Conservation (phyloP, 805 yeast species). For the Sugiyamaella lignohabitans region DNA sequence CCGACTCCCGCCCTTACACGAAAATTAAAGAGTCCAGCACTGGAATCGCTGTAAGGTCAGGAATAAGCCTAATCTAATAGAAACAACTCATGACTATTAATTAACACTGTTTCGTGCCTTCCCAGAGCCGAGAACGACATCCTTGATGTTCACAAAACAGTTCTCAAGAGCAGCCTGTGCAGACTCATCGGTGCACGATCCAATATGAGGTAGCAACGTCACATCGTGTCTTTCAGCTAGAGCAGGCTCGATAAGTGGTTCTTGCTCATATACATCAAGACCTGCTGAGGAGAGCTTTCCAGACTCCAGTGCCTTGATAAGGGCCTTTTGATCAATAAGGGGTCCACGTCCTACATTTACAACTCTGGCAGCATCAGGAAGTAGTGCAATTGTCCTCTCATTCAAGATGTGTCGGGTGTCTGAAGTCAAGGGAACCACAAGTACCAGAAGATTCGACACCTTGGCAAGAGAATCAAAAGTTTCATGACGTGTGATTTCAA, state of each 20-base stretch:
- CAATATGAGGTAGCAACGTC: conserved; percentile 63
- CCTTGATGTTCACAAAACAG: conserved; percentile 48
- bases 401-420: conserved; percentile 53
- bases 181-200: conserved; percentile 47
- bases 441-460: conserved; percentile 49
- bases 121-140: conserved; percentile 12
- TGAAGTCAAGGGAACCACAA: conserved; percentile 61
- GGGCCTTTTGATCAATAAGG: conserved; percentile 59
- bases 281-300: conserved; percentile 65
- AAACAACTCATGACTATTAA: no score
- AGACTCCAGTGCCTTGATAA: conserved; percentile 50
- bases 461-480: conserved; percentile 40
- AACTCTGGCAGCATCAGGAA: conserved; percentile 51
- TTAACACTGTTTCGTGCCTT: conserved; percentile 15
- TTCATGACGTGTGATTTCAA: conserved; percentile 39
- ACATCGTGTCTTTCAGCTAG: conserved; percentile 56
- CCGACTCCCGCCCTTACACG: no score
- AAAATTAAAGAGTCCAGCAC: no score
- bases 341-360: conserved; percentile 74
- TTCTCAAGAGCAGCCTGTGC: conserved; percentile 35
- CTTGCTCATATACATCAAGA: conserved; percentile 63
- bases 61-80: no score
- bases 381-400: conserved; percentile 38
- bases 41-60: no score
- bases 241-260: conserved; percentile 48